These are phyloP conservation scores for Aspergillus ruber DNA, from an alignment of 2,329 filamentous ascomycete species.

Conservation along the genomic window DNA sequence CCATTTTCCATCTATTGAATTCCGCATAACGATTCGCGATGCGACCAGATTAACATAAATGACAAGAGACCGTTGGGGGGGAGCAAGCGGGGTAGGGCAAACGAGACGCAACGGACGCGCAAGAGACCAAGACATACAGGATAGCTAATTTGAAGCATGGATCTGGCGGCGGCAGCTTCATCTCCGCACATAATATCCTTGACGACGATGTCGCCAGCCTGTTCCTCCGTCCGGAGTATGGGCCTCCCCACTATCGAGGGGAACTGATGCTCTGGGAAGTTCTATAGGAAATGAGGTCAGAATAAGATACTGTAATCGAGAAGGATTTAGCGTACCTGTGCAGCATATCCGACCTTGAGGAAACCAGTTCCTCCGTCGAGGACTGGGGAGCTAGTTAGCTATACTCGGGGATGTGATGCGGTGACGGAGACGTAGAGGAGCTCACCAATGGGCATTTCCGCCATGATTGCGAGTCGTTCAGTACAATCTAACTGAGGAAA, in stretches of 20 bases:
- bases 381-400: conserved; percentile 53
- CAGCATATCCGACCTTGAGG: conserved; percentile 98
- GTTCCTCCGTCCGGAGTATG: conserved; percentile 92
- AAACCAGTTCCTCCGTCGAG: conserved; percentile 99
- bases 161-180: conserved; percentile 89
- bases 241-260: conserved; percentile 96
- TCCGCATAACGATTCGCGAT: conserved; percentile 2
- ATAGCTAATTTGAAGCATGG: conserved; percentile 97
- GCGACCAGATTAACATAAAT: conserved; percentile 15
- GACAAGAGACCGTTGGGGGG: conserved; percentile 6
- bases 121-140: conserved; percentile 51
- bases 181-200: conserved; percentile 99
- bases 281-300: conserved; percentile 47
- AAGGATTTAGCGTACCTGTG: conserved; percentile 52
- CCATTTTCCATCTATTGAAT: conserved; percentile 84
- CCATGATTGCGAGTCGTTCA: conserved; percentile 28
- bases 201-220: conserved; percentile 64
- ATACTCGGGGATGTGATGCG: conserved; percentile 14
- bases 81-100: conserved; percentile 11
- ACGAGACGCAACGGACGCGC: conserved; percentile 1
- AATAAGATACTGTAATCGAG: not conserved
- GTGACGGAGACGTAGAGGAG: conserved; percentile 13
- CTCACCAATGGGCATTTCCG: conserved; percentile 46
- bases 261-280: conserved; percentile 98
- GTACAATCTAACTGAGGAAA: not conserved